These are phyloP conservation scores for Zizania latifolia DNA, from an alignment of 176 grass and related monocot species.

Conservation along the genomic window DNA sequence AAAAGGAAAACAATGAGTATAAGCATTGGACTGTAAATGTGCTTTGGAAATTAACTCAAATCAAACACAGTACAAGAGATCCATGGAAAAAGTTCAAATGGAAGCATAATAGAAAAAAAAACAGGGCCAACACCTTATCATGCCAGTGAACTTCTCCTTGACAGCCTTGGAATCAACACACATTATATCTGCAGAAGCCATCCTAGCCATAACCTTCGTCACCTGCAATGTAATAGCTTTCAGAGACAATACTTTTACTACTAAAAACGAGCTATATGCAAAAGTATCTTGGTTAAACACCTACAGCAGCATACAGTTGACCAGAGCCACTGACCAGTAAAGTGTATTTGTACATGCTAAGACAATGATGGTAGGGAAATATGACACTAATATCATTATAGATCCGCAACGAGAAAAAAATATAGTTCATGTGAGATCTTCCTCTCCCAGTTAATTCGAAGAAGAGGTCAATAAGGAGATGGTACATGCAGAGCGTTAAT, in stretches of 20 bases:
- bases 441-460: neutral
- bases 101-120: neutral
- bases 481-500: neutral
- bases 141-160: slow-evolving; percentile 93
- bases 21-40: neutral
- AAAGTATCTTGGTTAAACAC: neutral
- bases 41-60: neutral
- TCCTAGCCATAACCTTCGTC: slow-evolving; percentile 76
- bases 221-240: slow-evolving; percentile 33
- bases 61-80: neutral
- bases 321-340: neutral
- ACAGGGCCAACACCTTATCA: slow-evolving; percentile 48
- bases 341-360: too few relatives aligned
- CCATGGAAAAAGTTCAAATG: neutral
- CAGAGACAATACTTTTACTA: neutral
- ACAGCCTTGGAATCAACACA: slow-evolving; percentile 87
- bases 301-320: neutral
- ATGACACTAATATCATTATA: neutral
- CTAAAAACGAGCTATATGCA: neutral
- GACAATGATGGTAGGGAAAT: neutral
- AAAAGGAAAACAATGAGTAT: neutral
- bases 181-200: slow-evolving; percentile 79
- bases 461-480: neutral
- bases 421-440: neutral
- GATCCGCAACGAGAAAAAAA: neutral